phyloP scores from a whole-genome alignment of 1,284 basidiomycete genomes.

The Mycena citricolor region DNA sequence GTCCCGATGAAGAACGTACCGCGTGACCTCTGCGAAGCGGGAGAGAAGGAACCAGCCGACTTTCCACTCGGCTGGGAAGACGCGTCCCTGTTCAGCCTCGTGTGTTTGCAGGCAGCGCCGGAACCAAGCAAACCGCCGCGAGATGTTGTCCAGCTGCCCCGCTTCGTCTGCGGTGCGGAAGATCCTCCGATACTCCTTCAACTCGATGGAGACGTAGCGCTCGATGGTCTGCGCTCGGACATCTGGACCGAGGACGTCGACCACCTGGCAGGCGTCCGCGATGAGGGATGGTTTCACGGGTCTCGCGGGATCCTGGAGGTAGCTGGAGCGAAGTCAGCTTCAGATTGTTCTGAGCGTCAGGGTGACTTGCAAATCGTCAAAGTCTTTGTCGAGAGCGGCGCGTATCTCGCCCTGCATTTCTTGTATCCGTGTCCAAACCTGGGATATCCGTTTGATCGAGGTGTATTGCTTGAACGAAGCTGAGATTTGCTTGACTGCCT shows the following conservation, averaged over 20 bases:
- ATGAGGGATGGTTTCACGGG: constrained; percentile 65
- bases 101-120: constrained; percentile 85
- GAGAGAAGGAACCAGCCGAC: constrained; percentile 79
- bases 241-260: constrained; percentile 85
- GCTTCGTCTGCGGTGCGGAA: constrained; percentile 92
- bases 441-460: constrained; percentile 73
- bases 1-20: constrained; percentile 43
- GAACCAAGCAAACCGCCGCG: constrained; percentile 95
- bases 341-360: neutral
- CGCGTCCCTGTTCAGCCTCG: constrained; percentile 81
- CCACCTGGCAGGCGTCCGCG: constrained; percentile 77
- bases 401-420: constrained; percentile 77
- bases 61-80: constrained; percentile 84
- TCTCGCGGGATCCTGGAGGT: constrained; percentile 74
- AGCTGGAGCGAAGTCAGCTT: constrained; percentile 45
- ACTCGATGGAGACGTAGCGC: constrained; percentile 86
- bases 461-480: constrained; percentile 75
- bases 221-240: constrained; percentile 81
- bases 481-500: constrained; percentile 89
- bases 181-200: constrained; percentile 96
- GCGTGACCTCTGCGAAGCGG: constrained; percentile 85
- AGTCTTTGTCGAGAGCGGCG: constrained; percentile 80
- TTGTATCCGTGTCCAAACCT: constrained; percentile 77
- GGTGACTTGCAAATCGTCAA: constrained; percentile 80
- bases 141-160: constrained; percentile 94